phyloP scores from a whole-genome alignment of 306 rosid genomes.

The Dryas alaskensis region DNA sequence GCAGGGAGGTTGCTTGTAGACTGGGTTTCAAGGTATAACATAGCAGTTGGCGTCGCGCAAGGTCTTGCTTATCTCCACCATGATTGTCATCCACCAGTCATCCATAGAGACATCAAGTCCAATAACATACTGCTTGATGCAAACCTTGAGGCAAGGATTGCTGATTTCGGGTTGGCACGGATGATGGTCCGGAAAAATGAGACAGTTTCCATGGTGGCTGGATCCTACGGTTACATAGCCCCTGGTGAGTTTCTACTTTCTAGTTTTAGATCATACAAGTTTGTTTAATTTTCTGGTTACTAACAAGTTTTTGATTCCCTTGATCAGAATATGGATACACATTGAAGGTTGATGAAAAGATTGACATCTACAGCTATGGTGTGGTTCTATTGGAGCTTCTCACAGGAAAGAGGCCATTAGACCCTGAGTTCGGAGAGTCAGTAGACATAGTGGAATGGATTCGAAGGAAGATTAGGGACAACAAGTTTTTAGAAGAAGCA shows the following conservation, averaged over 20 bases:
- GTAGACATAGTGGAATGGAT: slow-evolving; percentile 90
- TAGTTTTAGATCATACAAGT: neutral
- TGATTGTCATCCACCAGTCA: slow-evolving; percentile 84
- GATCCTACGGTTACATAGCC: slow-evolving; percentile 97
- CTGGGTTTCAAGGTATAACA: slow-evolving; percentile 89
- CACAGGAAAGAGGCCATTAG: slow-evolving; percentile 76
- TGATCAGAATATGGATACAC: slow-evolving; percentile 85
- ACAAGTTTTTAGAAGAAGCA: slow-evolving; percentile 65
- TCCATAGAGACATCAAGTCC: slow-evolving; percentile 88
- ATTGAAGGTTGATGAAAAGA: slow-evolving; percentile 90
- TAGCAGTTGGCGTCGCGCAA: slow-evolving; percentile 87
- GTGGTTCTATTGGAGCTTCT: slow-evolving; percentile 89
- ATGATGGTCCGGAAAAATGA: slow-evolving; percentile 86
- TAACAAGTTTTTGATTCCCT: slow-evolving; percentile 11
- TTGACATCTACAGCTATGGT: slow-evolving; percentile 87
- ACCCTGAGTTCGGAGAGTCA: slow-evolving; percentile 69
- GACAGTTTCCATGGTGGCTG: slow-evolving; percentile 91
- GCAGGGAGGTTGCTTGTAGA: slow-evolving; percentile 67
- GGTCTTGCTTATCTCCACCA: slow-evolving; percentile 97
- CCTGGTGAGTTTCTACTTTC: slow-evolving; percentile 61
- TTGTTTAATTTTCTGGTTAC: neutral
- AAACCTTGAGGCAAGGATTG: slow-evolving; percentile 85
- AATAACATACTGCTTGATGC: slow-evolving; percentile 85
- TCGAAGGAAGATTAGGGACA: slow-evolving; percentile 59
- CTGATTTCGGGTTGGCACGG: slow-evolving; percentile 92